Conservation (phyloP, 768 basidiomycete species). For the Pulveroboletus sp. region DNA sequence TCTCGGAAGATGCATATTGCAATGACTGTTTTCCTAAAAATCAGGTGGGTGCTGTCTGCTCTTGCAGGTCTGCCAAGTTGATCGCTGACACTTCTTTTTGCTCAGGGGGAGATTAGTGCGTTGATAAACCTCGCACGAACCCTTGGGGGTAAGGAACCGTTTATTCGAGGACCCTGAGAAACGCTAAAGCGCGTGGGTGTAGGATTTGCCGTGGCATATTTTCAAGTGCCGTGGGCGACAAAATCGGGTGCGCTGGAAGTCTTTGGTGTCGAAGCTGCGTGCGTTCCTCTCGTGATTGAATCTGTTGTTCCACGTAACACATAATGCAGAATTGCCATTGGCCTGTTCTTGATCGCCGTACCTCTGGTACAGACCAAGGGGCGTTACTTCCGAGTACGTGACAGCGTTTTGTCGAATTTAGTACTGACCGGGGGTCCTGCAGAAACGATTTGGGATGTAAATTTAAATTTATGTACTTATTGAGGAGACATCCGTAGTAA, state of each 20-base stretch:
- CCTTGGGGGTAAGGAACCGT: slow-evolving; percentile 23
- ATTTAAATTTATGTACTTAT: slow-evolving; percentile 1
- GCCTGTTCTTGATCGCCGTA: slow-evolving; percentile 34
- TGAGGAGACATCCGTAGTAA: neutral
- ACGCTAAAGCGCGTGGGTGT: neutral
- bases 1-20: slow-evolving; percentile 33
- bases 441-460: slow-evolving; percentile 23
- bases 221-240: slow-evolving; percentile 38
- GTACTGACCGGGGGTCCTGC: neutral
- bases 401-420: neutral
- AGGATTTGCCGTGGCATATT: slow-evolving; percentile 39
- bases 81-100: neutral
- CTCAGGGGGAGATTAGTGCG: slow-evolving; percentile 40
- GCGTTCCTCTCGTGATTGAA: slow-evolving; percentile 5
- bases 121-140: slow-evolving; percentile 39
- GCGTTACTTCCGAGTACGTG: slow-evolving; percentile 30
- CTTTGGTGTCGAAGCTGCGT: slow-evolving; percentile 38
- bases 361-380: slow-evolving; percentile 36
- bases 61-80: neutral
- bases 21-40: slow-evolving; percentile 36
- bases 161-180: neutral
- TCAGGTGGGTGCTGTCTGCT: slow-evolving; percentile 15
- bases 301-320: neutral
- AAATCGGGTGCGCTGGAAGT: slow-evolving; percentile 32
- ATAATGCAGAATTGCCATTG: slow-evolving; percentile 26